Evolutionary conservation across 1,284 basidiomycete species (phyloP), one percentile per base, ranked within the genome.

Genomic region (Tetrapyrgos nigripes): DNA sequence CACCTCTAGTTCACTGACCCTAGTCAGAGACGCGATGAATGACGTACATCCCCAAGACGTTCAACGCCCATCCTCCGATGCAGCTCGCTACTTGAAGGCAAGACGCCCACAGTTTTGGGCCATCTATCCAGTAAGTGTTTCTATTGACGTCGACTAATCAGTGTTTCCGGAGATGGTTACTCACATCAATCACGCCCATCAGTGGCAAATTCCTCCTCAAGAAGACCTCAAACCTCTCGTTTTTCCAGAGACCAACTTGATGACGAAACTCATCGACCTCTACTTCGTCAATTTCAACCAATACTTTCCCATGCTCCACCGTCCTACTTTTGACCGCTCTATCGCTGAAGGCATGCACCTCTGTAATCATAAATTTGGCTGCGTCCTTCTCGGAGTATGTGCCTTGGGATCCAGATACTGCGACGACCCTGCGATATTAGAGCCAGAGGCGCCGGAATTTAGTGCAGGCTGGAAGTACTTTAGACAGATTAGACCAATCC

Each of bases 381-480:
- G 43, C 24, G 24, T 58, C 19, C 40, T 58, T 11, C 19, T 58
- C 5, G 50, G 29, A 10, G 56, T 58, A 1, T 58, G 56, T 46
- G 56, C 56, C 13, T 45, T 50, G 14, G 56, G 40, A 10, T 29
- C 50, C 26, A 24, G 56, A 4, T 48, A 46, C 23, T 58, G 50
- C 2, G n/a, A 37, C 10, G 56, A 58, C 28, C 40, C 50, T 14
- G 14, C 50, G 1, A 44, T 58, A 11, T 52, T 33, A n/a, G 21
- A 26, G 8, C 28, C 31, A 14, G 50, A 19, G 4, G 33, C 44
- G 10, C 71, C 70, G n/a, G 37, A 45, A 44, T 26, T 43, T 4
- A 53, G 37, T 27, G 11, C 81, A 1, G 92, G 92, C 2, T 93
- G 91, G 91, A 86, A 84, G 63, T 94, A 82, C 75, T 88, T 92